phyloP scores from a whole-genome alignment of 2,329 filamentous ascomycete species.

The Nothopassalora personata region DNA sequence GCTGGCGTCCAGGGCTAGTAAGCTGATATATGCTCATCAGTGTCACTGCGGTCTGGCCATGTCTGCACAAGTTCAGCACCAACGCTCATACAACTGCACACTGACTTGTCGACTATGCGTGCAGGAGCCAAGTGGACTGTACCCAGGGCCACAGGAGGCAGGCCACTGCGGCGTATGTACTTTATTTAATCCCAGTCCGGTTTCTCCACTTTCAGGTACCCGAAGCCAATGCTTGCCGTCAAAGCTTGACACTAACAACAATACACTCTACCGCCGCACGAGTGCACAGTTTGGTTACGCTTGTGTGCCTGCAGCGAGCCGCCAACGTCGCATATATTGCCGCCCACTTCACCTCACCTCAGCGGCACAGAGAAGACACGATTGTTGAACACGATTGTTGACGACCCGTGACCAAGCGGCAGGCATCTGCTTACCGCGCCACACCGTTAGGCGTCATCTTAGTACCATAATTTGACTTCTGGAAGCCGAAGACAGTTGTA shows the following conservation, averaged over 20 bases:
- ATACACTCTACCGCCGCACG: background rate
- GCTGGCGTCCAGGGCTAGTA: background rate
- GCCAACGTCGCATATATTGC: background rate
- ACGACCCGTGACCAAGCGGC: background rate
- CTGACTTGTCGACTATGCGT: background rate
- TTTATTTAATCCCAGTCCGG: background rate
- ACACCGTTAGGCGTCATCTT: slow-evolving; percentile 5
- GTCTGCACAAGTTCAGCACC: background rate
- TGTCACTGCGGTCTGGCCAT: background rate
- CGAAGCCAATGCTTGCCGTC: background rate
- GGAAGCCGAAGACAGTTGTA: slow-evolving; percentile 4
- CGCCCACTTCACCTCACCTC: background rate
- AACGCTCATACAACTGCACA: background rate
- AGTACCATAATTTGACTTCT: slow-evolving; percentile 4
- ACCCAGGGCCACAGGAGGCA: too few species aligned
- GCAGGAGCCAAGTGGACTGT: background rate
- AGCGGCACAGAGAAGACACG: background rate
- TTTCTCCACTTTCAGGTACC: background rate
- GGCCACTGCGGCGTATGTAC: background rate
- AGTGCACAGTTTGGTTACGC: background rate
- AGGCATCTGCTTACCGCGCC: background rate
- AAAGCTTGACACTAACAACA: background rate
- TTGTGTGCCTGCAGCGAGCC: background rate
- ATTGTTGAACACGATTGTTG: background rate
- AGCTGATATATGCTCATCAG: background rate